Base-by-base conservation (phyloP, 1,284 basidiomycete species). In the Malassezia equina region DNA sequence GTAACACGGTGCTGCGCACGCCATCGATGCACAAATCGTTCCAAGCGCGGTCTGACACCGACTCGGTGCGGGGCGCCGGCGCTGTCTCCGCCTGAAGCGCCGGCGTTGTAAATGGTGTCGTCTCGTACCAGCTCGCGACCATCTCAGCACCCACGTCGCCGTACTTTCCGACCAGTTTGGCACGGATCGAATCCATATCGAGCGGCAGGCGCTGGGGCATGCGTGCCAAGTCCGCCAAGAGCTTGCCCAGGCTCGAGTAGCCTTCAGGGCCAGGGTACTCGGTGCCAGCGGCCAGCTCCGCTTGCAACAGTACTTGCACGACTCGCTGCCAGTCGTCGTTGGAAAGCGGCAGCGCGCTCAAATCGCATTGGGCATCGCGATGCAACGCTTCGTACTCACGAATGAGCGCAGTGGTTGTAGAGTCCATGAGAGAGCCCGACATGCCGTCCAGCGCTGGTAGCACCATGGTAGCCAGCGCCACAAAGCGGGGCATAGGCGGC, bases 381-480 rank as follows among this genome's bases (percentile, higher is more conserved):
- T 36, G 40, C 25, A 50, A 31, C 13, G 55, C 55, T 32, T 51
- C 55, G 34, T 48, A 57, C 28, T 47, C 36, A 12, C 50, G 55
- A 17, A 41, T 24, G 15, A 57, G 27, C 29, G 55, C 50, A 17
- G 49, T 39, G 23, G 46, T 24, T 17, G 40, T 31, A 17, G 44
- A 32, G 32, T 47, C 55, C 1, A 45, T 25, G 0, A 57, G 36
- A 19, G 55, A 42, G 32, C 55, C 43, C 4, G n/a, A 33, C 40
- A 47, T 24, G 23, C 43, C 43, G 5, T 23, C 27, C 34, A 57
- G 15, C n/a, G 49, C 50, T 0, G 55, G 55, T 21, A 51, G 21
- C 3, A 57, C 50, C 4, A 57, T 43, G 21, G 33, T 43, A 8
- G 50, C 48, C 24, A 57, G 29, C 5, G 55, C 46, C 3, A 23